phyloP scores from a whole-genome alignment of 441 rosid species.

The Pelargonium australe region DNA sequence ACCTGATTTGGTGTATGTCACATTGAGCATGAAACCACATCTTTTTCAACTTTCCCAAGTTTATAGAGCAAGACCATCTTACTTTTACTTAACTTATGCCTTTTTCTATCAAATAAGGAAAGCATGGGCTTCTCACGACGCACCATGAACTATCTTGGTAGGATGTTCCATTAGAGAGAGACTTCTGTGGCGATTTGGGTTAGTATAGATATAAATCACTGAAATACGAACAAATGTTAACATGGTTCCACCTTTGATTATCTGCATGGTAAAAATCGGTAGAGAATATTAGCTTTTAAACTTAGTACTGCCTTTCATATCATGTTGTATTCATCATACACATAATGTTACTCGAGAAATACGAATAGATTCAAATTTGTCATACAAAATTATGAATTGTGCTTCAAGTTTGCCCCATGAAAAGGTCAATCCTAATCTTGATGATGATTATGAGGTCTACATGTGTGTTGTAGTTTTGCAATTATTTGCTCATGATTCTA shows the following conservation, averaged over 20 bases:
- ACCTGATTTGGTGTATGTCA: conserved; percentile 24
- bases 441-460: no score
- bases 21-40: conserved; percentile 28
- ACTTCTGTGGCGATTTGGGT: no score
- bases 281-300: conserved; percentile 23
- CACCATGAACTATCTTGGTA: background rate
- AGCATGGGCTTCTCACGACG: conserved; percentile 2
- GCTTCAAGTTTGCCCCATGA: conserved; percentile 14
- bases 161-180: background rate
- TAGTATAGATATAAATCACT: background rate
- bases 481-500: conserved; percentile 1
- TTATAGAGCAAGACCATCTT: background rate
- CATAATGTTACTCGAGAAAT: conserved; percentile 2
- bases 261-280: background rate
- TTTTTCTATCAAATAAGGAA: conserved; percentile 24
- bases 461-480: background rate
- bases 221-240: background rate
- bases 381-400: conserved; percentile 19
- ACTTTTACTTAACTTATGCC: conserved; percentile 14
- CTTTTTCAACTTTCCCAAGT: conserved; percentile 20
- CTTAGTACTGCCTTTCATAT: conserved; percentile 11
- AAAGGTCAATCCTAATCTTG: conserved; percentile 14
- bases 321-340: conserved; percentile 11
- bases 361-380: conserved; percentile 29
- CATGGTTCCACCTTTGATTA: background rate